A percentile compares a stretch with the other conserved stretches of the same genome.
These are phyloP conservation scores for Puccinia hordei DNA, from an alignment of 1,284 basidiomycete genomes.

Conservation along the genomic window DNA sequence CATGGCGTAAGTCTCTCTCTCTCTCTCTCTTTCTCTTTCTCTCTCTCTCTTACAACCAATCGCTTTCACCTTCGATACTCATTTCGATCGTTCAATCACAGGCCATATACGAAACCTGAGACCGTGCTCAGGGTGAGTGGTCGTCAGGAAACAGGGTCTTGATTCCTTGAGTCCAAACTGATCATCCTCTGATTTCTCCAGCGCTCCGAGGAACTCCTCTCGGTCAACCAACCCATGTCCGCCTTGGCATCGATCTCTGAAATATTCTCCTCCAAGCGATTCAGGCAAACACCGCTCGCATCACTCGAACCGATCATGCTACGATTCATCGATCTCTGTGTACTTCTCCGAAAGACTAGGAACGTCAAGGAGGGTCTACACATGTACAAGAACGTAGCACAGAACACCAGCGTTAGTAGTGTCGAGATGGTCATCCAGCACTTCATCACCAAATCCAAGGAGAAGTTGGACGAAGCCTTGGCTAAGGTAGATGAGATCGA, in stretches of 20 bases:
- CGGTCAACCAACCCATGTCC: constrained; percentile 82
- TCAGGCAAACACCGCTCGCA: constrained; percentile 83
- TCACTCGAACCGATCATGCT: constrained; percentile 94
- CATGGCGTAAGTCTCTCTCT: constrained; percentile 34
- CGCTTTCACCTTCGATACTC: not conserved
- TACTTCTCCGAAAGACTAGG: constrained; percentile 88
- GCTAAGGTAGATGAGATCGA: constrained; percentile 65
- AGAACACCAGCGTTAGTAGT: constrained; percentile 85
- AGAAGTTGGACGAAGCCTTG: constrained; percentile 76
- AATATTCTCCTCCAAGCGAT: constrained; percentile 90
- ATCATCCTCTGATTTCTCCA: constrained; percentile 50
- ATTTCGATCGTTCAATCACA: not conserved
- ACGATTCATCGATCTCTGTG: constrained; percentile 86
- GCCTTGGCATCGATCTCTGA: constrained; percentile 85
- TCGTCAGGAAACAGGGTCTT: constrained; percentile 11
- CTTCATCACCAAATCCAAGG: constrained; percentile 84
- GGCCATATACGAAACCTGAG: constrained; percentile 83
- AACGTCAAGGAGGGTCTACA: constrained; percentile 87
- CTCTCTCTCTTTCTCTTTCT: too few relatives aligned
- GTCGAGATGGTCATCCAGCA: constrained; percentile 89
- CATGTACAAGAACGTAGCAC: constrained; percentile 82
- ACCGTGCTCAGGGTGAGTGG: constrained; percentile 71
- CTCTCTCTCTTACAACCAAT: too few relatives aligned
- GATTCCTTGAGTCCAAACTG: constrained; percentile 15
- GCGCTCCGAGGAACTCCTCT: constrained; percentile 85